These are phyloP conservation scores for Alnus glutinosa DNA, from an alignment of 306 rosid genomes.

Conservation along the genomic window DNA sequence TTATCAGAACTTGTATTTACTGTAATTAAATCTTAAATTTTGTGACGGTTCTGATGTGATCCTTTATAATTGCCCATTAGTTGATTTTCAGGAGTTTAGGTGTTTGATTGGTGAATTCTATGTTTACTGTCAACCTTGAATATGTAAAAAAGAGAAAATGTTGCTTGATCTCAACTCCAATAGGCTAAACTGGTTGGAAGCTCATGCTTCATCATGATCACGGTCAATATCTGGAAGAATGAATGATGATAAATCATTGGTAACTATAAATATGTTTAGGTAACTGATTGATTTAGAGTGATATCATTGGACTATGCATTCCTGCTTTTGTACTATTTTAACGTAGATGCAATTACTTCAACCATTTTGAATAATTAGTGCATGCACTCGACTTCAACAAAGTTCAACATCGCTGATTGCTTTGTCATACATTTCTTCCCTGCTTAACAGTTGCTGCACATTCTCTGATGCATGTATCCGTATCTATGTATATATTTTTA, in stretches of 20 bases:
- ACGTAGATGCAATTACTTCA: background rate
- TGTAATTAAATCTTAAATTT: background rate
- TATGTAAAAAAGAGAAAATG: background rate
- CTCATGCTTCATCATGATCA: constrained; percentile 12
- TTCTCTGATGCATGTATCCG: background rate
- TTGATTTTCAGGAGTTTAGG: background rate
- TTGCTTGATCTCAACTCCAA: constrained; percentile 13
- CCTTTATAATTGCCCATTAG: background rate
- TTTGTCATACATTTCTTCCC: background rate
- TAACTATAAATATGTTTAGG: background rate
- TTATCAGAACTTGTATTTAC: background rate
- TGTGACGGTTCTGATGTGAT: background rate
- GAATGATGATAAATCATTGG: constrained; percentile 2
- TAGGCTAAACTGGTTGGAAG: background rate
- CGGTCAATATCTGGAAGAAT: constrained; percentile 9
- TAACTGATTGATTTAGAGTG: background rate
- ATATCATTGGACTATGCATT: background rate
- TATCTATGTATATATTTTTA: background rate
- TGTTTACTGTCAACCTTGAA: constrained; percentile 3
- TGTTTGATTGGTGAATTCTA: background rate
- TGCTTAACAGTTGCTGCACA: constrained; percentile 3
- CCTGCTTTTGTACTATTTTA: background rate
- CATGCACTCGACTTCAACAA: background rate
- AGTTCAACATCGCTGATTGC: background rate
- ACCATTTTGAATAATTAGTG: constrained; percentile 1